Conservation (phyloP, 495 filamentous ascomycete species). For the Aspergillus egyptiacus region DNA sequence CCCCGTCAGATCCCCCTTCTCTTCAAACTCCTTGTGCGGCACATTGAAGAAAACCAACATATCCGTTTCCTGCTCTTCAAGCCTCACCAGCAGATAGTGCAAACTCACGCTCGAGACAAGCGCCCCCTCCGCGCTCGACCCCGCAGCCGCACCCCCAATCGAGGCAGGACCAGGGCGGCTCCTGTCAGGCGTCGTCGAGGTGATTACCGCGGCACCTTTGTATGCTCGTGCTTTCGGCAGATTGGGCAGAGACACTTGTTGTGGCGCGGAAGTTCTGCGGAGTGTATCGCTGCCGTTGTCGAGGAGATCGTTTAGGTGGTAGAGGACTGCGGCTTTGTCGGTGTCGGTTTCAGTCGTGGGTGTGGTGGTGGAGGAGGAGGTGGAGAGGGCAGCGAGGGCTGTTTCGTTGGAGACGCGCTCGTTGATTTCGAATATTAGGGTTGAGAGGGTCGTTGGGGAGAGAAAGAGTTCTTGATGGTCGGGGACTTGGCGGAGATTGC, state of each 20-base stretch:
- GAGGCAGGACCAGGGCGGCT: conserved; percentile 7
- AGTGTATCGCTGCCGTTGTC: conserved; percentile 52
- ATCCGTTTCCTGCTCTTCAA: conserved; percentile 73
- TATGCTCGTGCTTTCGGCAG: conserved; percentile 22
- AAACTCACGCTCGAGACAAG: conserved; percentile 24
- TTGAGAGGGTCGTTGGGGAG: conserved; percentile 67
- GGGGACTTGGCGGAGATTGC: conserved; percentile 80
- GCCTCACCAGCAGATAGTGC: conserved; percentile 55
- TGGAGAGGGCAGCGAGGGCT: conserved; percentile 19
- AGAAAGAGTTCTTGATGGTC: conserved; percentile 94
- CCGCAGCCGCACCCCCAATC: conserved; percentile 19
- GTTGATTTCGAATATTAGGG: conserved; percentile 82
- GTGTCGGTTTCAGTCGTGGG: too few relatives aligned
- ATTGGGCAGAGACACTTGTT: conserved; percentile 25
- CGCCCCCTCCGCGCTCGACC: conserved; percentile 19
- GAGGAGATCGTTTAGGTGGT: conserved; percentile 75
- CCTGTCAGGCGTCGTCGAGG: conserved; percentile 9
- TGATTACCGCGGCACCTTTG: conserved; percentile 29
- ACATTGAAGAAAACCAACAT: conserved; percentile 87
- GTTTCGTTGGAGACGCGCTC: conserved; percentile 50
- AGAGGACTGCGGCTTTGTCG: conserved; percentile 56
- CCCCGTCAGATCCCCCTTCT: conserved; percentile 28
- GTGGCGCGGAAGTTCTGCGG: conserved; percentile 47
- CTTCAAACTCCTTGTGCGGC: conserved; percentile 66
- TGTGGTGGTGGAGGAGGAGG: conserved; percentile 14